Evolutionary conservation across 257 asterid species (phyloP).

Genomic region (Nicotiana noctiflora): DNA sequence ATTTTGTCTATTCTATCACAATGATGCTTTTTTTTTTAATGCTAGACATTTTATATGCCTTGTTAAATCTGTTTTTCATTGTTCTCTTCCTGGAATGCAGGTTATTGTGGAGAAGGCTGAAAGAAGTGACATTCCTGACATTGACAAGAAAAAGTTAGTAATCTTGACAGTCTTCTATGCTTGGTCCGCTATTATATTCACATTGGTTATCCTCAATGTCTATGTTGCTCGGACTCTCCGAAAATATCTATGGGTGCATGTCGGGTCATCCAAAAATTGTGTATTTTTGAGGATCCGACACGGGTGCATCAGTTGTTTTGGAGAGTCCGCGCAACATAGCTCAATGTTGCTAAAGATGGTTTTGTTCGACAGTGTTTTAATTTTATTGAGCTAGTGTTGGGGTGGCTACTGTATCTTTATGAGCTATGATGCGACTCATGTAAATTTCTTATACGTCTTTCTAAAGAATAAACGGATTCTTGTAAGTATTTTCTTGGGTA

Average conservation of each 20-base stretch:
- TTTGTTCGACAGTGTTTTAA: not conserved
- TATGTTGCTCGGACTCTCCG: too few relatives aligned
- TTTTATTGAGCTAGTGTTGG: not conserved
- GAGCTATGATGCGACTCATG: not conserved
- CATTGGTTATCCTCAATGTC: not conserved
- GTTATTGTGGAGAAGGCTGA: conserved; percentile 91
- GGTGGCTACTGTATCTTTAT: not conserved
- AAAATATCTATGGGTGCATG: too few relatives aligned
- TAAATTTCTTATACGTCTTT: not conserved
- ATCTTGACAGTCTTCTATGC: not conserved
- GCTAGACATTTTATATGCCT: not conserved
- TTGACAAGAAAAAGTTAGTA: conserved; percentile 88
- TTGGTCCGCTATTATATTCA: not conserved
- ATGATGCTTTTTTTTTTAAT: not conserved
- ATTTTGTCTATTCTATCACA: not conserved
- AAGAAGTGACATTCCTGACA: conserved; percentile 85
- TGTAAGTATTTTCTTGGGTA: not conserved
- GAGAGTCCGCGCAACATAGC: too few relatives aligned
- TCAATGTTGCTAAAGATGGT: not conserved
- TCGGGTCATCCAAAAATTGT: too few relatives aligned
- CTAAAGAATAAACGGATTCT: not conserved
- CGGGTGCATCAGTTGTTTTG: too few relatives aligned
- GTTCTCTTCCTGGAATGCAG: conserved; percentile 23
- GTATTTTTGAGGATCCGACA: too few relatives aligned
- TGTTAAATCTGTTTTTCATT: not conserved